Evolutionary conservation across 768 basidiomycete genomes (phyloP), one percentile per base, ranked within the genome.

Genomic region (Tylopilus vinaceipallidus): DNA sequence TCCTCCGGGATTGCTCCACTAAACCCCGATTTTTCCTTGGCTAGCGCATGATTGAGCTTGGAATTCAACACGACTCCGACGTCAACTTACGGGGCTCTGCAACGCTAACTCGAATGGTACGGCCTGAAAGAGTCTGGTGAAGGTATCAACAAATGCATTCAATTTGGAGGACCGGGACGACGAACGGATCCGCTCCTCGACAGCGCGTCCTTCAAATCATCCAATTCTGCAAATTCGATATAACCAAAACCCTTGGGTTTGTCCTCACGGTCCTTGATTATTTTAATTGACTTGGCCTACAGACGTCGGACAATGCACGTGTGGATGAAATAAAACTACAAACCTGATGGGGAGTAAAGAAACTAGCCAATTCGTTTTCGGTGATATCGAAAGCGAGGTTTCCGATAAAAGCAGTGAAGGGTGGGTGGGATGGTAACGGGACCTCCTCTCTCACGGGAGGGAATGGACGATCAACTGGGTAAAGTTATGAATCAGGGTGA

Each of bases 241-340:
- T 99, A 98, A 29, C 95, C 97, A 71, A 98, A 98, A 1, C 97
- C 97, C 69, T 98, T 98, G 17, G 95, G 91, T 66, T 92, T 93
- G 42, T 95, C 94, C 45, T 95, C 94, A 50, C 83, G 79, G 59
- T 95, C 95, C 64, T 80, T 86, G 69, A 98, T 95, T 53, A 98
- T 89, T 74, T 98, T 95, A 55, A 92, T 80, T 17, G 85, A 84
- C 65, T 88, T 88, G 54, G 84, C 78, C 88, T 91, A 47, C 39
- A 36, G 26, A 26, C 30, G 24, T 52, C 54, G 36, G 29, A 35
- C 20, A 44, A 20, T 41, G 40, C 39, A 50, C n/a, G 26, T 7
- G 9, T 24, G 1, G 22, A 40, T 29, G 20, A 27, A 36, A 33
- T 19, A 37, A n/a, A 24, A 59, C 5, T 5, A 57, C 73, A 48